phyloP scores from a whole-genome alignment of 306 rosid genomes.

The Senna siamea region DNA sequence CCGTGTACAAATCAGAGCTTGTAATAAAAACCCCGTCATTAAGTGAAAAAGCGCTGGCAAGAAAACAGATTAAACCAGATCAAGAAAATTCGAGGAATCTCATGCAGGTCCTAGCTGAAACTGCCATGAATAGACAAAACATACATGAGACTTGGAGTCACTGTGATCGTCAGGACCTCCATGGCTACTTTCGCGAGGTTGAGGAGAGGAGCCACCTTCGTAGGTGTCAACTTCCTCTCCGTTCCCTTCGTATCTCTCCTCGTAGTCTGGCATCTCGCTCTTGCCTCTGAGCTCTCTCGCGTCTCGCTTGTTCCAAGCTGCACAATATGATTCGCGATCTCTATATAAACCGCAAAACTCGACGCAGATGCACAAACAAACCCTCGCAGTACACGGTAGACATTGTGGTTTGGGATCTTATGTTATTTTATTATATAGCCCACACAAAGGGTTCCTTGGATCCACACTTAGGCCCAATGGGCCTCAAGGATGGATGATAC shows the following conservation, averaged over 20 bases:
- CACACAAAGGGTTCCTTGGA: too few relatives aligned
- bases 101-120: not conserved
- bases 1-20: not conserved
- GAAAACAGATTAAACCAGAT: not conserved
- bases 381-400: not conserved
- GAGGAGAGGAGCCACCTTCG: conserved; percentile 71
- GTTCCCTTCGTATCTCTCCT: conserved; percentile 73
- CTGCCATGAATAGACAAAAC: not conserved
- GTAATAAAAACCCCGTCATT: not conserved
- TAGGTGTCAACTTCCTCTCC: conserved; percentile 61
- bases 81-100: not conserved
- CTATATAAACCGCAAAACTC: not conserved
- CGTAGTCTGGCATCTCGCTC: conserved; percentile 76
- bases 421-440: too few relatives aligned
- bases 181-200: conserved; percentile 48
- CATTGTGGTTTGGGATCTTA: too few relatives aligned
- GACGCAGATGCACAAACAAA: not conserved
- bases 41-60: not conserved
- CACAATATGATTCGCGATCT: not conserved
- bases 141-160: conserved; percentile 82
- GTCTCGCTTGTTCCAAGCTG: not conserved
- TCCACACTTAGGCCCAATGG: too few relatives aligned
- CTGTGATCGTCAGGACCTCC: conserved; percentile 50
- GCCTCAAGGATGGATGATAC: too few relatives aligned
- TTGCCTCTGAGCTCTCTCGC: not conserved